Base-by-base conservation (phyloP, 148 eudicot species). In the Gaultheria prostrata region DNA sequence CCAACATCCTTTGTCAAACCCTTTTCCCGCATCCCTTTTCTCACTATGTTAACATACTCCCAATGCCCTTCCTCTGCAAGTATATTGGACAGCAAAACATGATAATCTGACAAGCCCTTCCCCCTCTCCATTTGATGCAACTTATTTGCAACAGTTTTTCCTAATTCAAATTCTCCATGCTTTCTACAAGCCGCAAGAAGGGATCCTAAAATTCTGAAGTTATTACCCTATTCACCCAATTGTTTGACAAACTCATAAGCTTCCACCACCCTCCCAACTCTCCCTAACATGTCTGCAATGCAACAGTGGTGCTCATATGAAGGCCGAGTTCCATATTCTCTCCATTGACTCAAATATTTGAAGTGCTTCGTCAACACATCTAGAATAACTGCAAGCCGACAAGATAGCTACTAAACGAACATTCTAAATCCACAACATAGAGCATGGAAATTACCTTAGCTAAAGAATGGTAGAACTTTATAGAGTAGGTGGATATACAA, bases 311-410 rank as follows among this genome's bases (percentile, higher is more conserved):
- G 99, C 83, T 96, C 99, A 59, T 8, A 21, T 59, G 67, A 59
- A 21, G 67, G 67, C n/a, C 67, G 67, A 59, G n/a, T 86, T 24
- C 90, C 89, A 59, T 91, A 92, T 72, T 89, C 86, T 70, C 45
- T 85, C 83, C 97, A 96, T 94, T 51, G 93, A 87, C 72, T 92
- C 87, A 77, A 91, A 89, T 80, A 96, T 86, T 77, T 86, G 83
- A 87, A 96, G 92, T 79, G 98, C 99, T 87, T 94, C 94, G 59
- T 92, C 86, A 53, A 94, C 92, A 83, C 91, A n/a, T n/a, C 99
- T 97, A 57, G 93, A 79, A 84, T 96, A 91, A 84, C 95, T 94
- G 83, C 99, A 96, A 79, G 99, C 98, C 77, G 98, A 93, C 80
- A 95, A 85, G 43, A 87, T 87, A 50, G 98, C 98, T 82, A 96